phyloP scores from a whole-genome alignment of 2,329 filamentous ascomycete genomes.

The Orbilia brochopaga region DNA sequence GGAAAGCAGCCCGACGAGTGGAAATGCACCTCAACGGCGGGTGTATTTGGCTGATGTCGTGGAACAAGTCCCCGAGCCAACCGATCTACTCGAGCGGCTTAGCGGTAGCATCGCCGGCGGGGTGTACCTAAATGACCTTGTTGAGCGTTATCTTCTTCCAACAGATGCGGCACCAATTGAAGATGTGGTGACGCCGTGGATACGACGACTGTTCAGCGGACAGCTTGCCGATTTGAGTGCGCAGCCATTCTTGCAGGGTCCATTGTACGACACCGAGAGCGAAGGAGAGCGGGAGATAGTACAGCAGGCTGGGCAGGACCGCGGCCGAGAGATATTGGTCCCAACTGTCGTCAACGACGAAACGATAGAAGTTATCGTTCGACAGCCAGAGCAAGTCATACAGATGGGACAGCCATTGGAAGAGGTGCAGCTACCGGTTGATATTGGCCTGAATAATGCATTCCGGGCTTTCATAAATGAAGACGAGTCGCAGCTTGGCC shows the following conservation, averaged over 20 bases:
- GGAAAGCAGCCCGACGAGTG: slow-evolving; percentile 6
- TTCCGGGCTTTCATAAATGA: too few species aligned
- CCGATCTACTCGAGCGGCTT: neutral
- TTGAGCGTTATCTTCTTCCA: slow-evolving; percentile 2
- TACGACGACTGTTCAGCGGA: neutral
- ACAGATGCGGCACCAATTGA: neutral
- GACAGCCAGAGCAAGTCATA: too few species aligned
- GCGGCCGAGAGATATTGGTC: too few species aligned
- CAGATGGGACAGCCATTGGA: too few species aligned
- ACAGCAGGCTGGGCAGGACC: too few species aligned
- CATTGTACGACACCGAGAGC: neutral
- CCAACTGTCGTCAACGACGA: too few species aligned
- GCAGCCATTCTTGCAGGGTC: neutral
- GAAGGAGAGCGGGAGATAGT: too few species aligned
- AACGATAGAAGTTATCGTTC: too few species aligned
- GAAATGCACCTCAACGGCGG: neutral
- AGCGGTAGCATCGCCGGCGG: neutral
- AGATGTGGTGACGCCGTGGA: neutral
- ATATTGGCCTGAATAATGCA: too few species aligned
- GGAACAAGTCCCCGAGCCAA: neutral
- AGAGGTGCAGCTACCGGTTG: too few species aligned
- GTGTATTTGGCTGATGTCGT: slow-evolving; percentile 8
- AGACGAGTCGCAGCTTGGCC: too few species aligned
- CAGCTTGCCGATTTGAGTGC: neutral
- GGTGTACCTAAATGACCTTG: slow-evolving; percentile 8